Evolutionary conservation across 805 yeast genomes (phyloP), one percentile per base, ranked within the genome.

Genomic region (Metschnikowia matae): DNA sequence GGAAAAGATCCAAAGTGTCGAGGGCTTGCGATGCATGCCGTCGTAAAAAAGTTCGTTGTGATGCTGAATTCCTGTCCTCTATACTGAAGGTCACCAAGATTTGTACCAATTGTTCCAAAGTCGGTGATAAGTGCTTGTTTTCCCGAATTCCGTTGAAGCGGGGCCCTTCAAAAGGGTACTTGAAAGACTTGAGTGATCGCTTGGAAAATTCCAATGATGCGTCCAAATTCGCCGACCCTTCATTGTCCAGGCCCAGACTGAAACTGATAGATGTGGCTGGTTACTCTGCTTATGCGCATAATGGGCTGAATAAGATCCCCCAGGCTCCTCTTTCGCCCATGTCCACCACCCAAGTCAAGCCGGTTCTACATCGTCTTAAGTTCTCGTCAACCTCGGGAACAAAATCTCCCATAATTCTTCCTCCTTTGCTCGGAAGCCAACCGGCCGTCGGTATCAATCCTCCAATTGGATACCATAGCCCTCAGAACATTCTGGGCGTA

Each of bases 1-100:
- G 87, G 45, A 84, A 85, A 60, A 60, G 91, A 50, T 76, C 85
- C 7, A 87, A 87, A 62, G 89, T 86, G 0, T 84, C 90, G 1
- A 66, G 95, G 48, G 94, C 92, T 1, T 87, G 95, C 63, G 95
- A 87, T 63, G 83, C 84, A 48, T 87, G 94, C 64, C 75, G 94
- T 35, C 74, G 86, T 42, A 85, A 85, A 64, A 87, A 87, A 62
- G 77, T 86, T 20, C 74, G 81, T 48, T 87, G 95, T 67, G 83
- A 86, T 62, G 89, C 87, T 20, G 75, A 75, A 23, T 75, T 77
- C 50, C 72, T 73, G 46, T 44, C 67, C 10, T 66, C 73, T 4
- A 71, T 78, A 17, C 78, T 69, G 57, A 68, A 70, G 8, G 76
- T 82, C n/a, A 68, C 76, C 35, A 75, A 74, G 52, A 64, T 74